phyloP scores from a whole-genome alignment of 1,139 yeast genomes.

The Pichia sp. region DNA sequence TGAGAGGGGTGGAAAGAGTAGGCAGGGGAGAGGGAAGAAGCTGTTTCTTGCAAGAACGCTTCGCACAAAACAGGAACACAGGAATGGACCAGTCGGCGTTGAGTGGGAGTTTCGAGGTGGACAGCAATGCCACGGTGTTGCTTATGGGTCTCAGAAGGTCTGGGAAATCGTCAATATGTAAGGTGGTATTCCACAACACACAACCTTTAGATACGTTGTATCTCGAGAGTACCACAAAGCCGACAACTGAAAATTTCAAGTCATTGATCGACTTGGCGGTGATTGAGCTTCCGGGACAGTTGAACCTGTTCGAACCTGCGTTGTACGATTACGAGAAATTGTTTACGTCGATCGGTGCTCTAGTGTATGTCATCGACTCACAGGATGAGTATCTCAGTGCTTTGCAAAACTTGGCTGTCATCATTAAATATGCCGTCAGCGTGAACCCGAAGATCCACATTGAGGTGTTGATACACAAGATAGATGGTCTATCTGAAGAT shows the following conservation, averaged over 20 bases:
- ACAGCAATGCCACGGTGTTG: constrained; percentile 65
- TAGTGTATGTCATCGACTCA: constrained; percentile 89
- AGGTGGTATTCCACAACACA: constrained; percentile 94
- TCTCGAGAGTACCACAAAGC: constrained; percentile 84
- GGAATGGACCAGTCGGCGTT: constrained; percentile 12
- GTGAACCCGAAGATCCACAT: constrained; percentile 83
- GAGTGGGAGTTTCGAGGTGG: constrained; percentile 25
- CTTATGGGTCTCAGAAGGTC: constrained; percentile 76
- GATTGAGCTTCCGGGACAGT: constrained; percentile 95
- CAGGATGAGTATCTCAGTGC: constrained; percentile 96
- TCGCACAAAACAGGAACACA: not conserved
- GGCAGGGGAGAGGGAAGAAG: not conserved
- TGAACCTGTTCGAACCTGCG: constrained; percentile 78
- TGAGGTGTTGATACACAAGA: constrained; percentile 90
- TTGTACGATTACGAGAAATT: constrained; percentile 68
- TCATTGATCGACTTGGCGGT: constrained; percentile 84
- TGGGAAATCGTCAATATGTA: constrained; percentile 89
- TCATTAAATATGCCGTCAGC: constrained; percentile 81
- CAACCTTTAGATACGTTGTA: constrained; percentile 91
- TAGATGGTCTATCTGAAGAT: constrained; percentile 92
- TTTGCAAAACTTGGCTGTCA: constrained; percentile 79
- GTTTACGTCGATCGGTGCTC: constrained; percentile 83
- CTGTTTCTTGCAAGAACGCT: not conserved
- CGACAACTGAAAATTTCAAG: constrained; percentile 65
- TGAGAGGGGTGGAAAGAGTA: not conserved